Evolutionary conservation across 257 asterid species (phyloP).

Genomic region (Nicotiana obtusifolia): DNA sequence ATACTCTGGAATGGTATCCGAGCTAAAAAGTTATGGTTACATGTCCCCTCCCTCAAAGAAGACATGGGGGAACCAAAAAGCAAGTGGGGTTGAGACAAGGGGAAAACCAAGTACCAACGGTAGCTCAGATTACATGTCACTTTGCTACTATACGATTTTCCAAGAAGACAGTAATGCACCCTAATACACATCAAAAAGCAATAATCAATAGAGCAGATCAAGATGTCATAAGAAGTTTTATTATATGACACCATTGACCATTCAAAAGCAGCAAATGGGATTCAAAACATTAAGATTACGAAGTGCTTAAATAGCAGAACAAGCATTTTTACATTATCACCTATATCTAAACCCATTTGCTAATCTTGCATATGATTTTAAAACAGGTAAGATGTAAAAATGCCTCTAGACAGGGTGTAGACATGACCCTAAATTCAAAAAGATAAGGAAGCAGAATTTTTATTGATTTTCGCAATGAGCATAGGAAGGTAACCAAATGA

Average conservation of each 20-base stretch:
- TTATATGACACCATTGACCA: neutral
- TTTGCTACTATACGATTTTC: neutral
- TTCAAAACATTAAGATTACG: neutral
- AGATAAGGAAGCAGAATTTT: neutral
- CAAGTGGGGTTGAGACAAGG: neutral
- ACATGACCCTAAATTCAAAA: neutral
- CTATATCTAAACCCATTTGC: neutral
- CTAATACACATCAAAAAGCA: neutral
- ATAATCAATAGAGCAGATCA: neutral
- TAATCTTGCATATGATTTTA: neutral
- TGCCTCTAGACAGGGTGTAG: neutral
- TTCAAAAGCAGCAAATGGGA: neutral
- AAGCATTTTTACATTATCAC: neutral
- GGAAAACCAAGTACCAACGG: neutral
- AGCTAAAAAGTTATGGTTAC: neutral
- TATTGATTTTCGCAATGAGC: neutral
- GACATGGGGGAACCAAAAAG: neutral
- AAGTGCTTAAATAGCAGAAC: neutral
- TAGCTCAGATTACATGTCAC: neutral
- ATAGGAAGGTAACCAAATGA: conserved; percentile 12
- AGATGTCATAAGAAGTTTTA: neutral
- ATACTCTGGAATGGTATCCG: neutral
- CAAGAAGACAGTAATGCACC: neutral
- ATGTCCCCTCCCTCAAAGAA: neutral
- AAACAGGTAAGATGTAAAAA: neutral